Evolutionary conservation across 441 rosid genomes (phyloP).

Genomic region (Populus trichocarpa): DNA sequence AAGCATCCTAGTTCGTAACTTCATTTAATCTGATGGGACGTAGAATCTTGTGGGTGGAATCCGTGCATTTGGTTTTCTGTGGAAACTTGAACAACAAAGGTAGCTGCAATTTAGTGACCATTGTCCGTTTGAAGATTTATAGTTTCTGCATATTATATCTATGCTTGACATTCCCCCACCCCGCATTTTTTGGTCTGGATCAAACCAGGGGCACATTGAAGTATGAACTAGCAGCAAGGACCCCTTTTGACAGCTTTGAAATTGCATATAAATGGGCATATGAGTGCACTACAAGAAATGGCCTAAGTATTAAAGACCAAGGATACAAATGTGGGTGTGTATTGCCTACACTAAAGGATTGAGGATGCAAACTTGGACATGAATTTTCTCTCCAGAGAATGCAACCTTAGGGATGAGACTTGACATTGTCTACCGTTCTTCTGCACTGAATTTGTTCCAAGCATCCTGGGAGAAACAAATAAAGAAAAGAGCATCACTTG

Average conservation of each 20-base stretch:
- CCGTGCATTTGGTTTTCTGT: too few relatives aligned
- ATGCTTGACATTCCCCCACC: too few relatives aligned
- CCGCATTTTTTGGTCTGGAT: too few relatives aligned
- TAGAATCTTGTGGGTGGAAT: too few relatives aligned
- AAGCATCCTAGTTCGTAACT: too few relatives aligned
- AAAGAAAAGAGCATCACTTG: not conserved
- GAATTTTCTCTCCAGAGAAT: not conserved
- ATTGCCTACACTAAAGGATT: not conserved
- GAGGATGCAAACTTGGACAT: not conserved
- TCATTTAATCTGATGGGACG: too few relatives aligned
- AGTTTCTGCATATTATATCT: too few relatives aligned
- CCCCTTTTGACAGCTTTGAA: not conserved
- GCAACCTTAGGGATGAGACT: not conserved
- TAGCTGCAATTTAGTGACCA: too few relatives aligned
- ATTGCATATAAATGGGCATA: not conserved
- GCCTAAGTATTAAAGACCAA: not conserved
- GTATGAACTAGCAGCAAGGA: not conserved
- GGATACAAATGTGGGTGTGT: not conserved
- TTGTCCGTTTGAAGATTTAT: too few relatives aligned
- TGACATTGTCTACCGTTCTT: conserved; percentile 45
- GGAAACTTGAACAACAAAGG: too few relatives aligned
- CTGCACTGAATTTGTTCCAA: conserved; percentile 86
- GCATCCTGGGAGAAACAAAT: conserved; percentile 56
- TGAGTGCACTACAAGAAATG: not conserved
- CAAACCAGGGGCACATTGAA: not conserved